Percentiles rank a stretch among this genome's conserved stretches.
Evolutionary conservation across 768 basidiomycete genomes (phyloP).

Genomic region (Lactifluus piperatus): DNA sequence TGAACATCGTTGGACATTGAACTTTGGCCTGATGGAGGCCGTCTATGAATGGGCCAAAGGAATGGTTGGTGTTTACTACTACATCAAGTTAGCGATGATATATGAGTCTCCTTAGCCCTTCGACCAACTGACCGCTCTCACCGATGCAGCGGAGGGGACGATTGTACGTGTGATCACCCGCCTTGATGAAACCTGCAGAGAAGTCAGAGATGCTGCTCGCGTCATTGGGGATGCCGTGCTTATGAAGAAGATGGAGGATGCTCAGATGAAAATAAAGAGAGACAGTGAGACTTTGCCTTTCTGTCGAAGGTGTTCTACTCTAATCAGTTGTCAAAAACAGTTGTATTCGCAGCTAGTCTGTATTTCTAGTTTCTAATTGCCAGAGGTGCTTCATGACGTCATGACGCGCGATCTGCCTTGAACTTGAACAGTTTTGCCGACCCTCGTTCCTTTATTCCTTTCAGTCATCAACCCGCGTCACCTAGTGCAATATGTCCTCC

Average conservation of each 20-base stretch:
- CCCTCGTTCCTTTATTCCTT: background rate
- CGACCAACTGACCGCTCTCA: slow-evolving; percentile 84
- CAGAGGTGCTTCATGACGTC: background rate
- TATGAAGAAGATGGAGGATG: slow-evolving; percentile 97
- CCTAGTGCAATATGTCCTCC: slow-evolving; percentile 5
- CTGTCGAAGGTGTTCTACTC: background rate
- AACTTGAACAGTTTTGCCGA: background rate
- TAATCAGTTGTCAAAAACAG: slow-evolving; percentile 29
- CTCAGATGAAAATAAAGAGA: slow-evolving; percentile 87
- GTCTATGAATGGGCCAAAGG: slow-evolving; percentile 99
- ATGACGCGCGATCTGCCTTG: background rate
- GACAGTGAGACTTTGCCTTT: slow-evolving; percentile 62
- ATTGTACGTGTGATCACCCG: slow-evolving; percentile 95
- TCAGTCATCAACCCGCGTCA: slow-evolving; percentile 7
- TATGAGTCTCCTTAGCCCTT: slow-evolving; percentile 60
- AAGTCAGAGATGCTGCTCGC: slow-evolving; percentile 93
- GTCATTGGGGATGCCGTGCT: slow-evolving; percentile 94
- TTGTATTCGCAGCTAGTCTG: slow-evolving; percentile 81
- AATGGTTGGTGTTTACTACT: slow-evolving; percentile 53
- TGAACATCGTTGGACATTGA: slow-evolving; percentile 70
- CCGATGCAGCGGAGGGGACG: slow-evolving; percentile 94
- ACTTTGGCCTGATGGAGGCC: slow-evolving; percentile 89
- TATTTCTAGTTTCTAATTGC: slow-evolving; percentile 49
- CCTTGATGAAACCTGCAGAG: slow-evolving; percentile 92
- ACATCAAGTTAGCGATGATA: background rate